Base-by-base conservation (phyloP, 495 filamentous ascomycete species). In the Penicillium pulvis region DNA sequence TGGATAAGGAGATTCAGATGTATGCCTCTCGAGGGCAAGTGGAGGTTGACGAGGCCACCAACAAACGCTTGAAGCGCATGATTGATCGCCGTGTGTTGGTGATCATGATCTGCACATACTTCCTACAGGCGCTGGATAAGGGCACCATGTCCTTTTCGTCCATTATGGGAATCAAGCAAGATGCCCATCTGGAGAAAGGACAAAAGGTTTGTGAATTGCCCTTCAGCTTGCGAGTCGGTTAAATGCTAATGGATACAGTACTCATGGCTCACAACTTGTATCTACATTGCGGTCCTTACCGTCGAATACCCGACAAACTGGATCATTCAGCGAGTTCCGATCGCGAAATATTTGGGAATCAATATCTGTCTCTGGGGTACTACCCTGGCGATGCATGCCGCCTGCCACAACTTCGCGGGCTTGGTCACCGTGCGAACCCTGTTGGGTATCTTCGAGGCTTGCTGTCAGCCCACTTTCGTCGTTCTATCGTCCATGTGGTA, bases 401-500 rank as follows among this genome's bases (percentile, higher is more conserved):
- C 79, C 1, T 83, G 80, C 60, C 74, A 78, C 24, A 80, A 79
- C 64, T 90, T 89, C 53, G 59, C 72, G 1, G 80, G 80, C 0
- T 68, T 90, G 36, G 72, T 85, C 3, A 66, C 71, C 7, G 81
- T 86, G 6, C 83, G 87, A 5, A 86, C 81, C 14, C 66, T 90
- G 11, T 76, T 90, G 3, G 88, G 88, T 55, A 79, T 87, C 43
- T 89, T 88, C 62, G 88, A 90, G 57, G 86, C 87, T 14, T 83
- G 80, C 54, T 87, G 83, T 65, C 82, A 87, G 63, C 86, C 86
- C 0, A 78, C 63, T 0, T 75, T 79, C 26, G 66, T 90, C 14
- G 65, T 89, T 30, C 73, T 90, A 19, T 86, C 83, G 0, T 76
- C 83, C n/a, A 89, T 89, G 81, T 90, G 88, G 87, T 90, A 89